Conservation (phyloP, 108 stramenopile species). For the Cyclostephanos invisitatus region DNA sequence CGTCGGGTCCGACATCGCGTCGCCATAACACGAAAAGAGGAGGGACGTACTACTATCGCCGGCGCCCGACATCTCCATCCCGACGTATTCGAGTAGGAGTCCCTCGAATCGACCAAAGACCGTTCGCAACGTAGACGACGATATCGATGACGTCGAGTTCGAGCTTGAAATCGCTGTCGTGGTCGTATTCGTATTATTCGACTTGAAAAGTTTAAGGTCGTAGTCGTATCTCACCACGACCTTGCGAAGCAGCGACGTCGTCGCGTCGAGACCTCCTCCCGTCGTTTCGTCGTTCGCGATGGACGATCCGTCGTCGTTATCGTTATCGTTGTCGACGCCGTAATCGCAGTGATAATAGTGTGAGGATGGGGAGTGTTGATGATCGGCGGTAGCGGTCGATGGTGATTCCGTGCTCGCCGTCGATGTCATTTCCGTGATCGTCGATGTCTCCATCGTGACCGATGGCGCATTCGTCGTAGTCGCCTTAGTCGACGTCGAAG, state of each 20-base stretch:
- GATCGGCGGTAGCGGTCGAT: no score
- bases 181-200: not conserved
- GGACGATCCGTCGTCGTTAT: no score
- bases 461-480: not conserved
- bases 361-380: not conserved
- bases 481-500: not conserved
- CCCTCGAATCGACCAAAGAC: not conserved
- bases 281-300: not conserved
- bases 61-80: not conserved
- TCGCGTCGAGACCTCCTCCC: not conserved
- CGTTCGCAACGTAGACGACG: not conserved
- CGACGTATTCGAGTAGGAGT: not conserved
- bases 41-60: no score
- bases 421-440: no score
- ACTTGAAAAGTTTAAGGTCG: not conserved
- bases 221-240: not conserved
- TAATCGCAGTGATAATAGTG: not conserved
- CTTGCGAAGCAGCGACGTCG: not conserved
- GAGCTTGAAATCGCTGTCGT: not conserved
- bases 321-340: not conserved
- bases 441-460: no score
- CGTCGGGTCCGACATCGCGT: not conserved
- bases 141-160: not conserved
- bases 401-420: no score
- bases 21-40: no score